Evolutionary conservation across 106 monocot species (phyloP).

Genomic region (Cymbidium sinense): DNA sequence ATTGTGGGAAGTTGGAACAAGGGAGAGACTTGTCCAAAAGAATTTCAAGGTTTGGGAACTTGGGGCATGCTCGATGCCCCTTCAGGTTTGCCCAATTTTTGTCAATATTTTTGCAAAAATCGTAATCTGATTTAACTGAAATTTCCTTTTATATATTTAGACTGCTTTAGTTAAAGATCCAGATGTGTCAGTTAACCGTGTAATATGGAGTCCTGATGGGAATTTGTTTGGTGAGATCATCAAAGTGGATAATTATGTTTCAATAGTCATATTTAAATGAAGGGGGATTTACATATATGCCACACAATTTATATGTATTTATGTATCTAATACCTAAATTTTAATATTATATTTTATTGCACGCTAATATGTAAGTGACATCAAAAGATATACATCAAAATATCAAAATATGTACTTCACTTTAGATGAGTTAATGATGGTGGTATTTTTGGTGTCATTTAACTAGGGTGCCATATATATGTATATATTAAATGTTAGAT

Average conservation of each 20-base stretch:
- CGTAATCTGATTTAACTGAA: neutral
- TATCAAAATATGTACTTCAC: too few relatives aligned
- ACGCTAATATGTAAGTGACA: too few relatives aligned
- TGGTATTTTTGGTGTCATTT: too few relatives aligned
- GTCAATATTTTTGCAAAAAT: neutral
- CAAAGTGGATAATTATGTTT: neutral
- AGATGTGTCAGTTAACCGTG: slow-evolving; percentile 67
- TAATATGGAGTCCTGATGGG: slow-evolving; percentile 93
- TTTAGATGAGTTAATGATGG: too few relatives aligned
- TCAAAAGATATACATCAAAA: too few relatives aligned
- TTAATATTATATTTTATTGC: too few relatives aligned
- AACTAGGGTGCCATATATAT: too few relatives aligned
- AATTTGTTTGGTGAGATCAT: slow-evolving; percentile 63
- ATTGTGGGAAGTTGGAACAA: slow-evolving; percentile 79
- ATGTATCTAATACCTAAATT: too few relatives aligned
- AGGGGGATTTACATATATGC: too few relatives aligned
- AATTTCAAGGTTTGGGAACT: slow-evolving; percentile 91
- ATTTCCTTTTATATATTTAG: slow-evolving; percentile 24
- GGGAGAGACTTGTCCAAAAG: slow-evolving; percentile 50
- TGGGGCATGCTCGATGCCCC: slow-evolving; percentile 37
- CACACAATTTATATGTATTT: too few relatives aligned
- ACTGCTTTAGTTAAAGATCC: slow-evolving; percentile 70
- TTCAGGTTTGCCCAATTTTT: slow-evolving; percentile 39
- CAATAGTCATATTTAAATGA: neutral
- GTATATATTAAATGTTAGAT: too few relatives aligned